Conservation (phyloP, 1,284 basidiomycete species). For the Naganishia cerealis region DNA sequence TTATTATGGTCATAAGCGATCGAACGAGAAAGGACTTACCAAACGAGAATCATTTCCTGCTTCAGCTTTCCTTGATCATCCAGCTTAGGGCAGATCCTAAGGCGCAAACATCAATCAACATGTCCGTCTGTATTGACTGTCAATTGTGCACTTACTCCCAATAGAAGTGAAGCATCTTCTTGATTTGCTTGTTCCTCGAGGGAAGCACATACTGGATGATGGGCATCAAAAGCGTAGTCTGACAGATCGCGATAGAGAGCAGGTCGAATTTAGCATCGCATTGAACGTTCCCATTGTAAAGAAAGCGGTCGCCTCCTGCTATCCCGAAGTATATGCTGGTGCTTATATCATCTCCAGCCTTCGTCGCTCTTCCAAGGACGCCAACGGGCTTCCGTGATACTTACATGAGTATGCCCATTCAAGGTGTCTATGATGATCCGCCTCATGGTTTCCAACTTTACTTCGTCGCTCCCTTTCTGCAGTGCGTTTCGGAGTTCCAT, state of each 20-base stretch:
- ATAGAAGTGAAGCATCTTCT: conserved; percentile 98
- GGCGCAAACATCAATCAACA: background rate
- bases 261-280: background rate
- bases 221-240: conserved; percentile 92
- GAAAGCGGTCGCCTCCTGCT: no score
- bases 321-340: no score
- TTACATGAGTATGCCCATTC: conserved; percentile 78
- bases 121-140: background rate
- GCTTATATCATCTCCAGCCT: no score
- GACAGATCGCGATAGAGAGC: conserved; percentile 27
- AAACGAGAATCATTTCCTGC: conserved; percentile 99
- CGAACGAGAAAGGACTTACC: conserved; percentile 61
- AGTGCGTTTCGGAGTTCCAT: conserved; percentile 81
- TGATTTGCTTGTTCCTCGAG: conserved; percentile 91
- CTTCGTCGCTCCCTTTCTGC: conserved; percentile 89
- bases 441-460: conserved; percentile 94
- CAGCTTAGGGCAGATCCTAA: conserved; percentile 86
- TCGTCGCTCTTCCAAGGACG: no score
- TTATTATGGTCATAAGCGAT: conserved; percentile 27
- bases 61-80: conserved; percentile 96
- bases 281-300: no score
- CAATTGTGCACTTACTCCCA: conserved; percentile 68
- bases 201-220: conserved; percentile 98
- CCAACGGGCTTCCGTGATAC: conserved; percentile 31
- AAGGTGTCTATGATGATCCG: conserved; percentile 93